A percentile compares a stretch with the other conserved stretches of the same genome.
Conservation (phyloP, 2,329 filamentous ascomycete species). For the Phialocephala sp. region DNA sequence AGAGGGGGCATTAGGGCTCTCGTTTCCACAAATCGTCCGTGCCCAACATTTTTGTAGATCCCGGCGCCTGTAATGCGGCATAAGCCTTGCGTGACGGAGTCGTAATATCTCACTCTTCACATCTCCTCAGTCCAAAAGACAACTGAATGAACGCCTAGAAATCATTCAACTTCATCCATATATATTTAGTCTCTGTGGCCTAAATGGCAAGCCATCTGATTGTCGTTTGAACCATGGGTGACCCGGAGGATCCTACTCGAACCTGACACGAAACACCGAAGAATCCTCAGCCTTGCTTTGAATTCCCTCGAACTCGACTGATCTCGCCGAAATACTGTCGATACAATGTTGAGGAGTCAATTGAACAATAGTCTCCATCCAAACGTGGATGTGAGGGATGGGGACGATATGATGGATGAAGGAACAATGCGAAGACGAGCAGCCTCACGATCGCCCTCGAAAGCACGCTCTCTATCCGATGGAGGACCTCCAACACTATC, state of each 20-base stretch:
- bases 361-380: slow-evolving; percentile 26
- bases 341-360: slow-evolving; percentile 35
- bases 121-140: not conserved
- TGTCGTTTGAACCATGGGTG: slow-evolving; percentile 2
- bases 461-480: slow-evolving; percentile 42
- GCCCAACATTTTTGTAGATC: not conserved
- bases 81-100: not conserved
- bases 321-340: slow-evolving; percentile 1
- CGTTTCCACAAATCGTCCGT: not conserved
- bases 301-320: slow-evolving; percentile 11
- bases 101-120: not conserved
- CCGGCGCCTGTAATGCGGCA: not conserved
- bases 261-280: slow-evolving; percentile 5
- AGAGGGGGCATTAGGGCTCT: not conserved
- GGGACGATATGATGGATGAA: slow-evolving; percentile 14
- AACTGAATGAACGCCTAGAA: not conserved
- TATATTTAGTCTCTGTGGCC: not conserved
- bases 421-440: slow-evolving; percentile 20
- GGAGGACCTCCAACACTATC: slow-evolving; percentile 39
- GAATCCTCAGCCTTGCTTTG: slow-evolving; percentile 22
- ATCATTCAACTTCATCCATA: not conserved
- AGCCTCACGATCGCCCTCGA: slow-evolving; percentile 40
- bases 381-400: slow-evolving; percentile 21
- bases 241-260: not conserved
- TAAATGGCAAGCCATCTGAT: not conserved